Percentiles rank a stretch among this genome's conserved stretches.
phyloP scores from a whole-genome alignment of 169 alveolate genomes.

The Plasmodium inui region DNA sequence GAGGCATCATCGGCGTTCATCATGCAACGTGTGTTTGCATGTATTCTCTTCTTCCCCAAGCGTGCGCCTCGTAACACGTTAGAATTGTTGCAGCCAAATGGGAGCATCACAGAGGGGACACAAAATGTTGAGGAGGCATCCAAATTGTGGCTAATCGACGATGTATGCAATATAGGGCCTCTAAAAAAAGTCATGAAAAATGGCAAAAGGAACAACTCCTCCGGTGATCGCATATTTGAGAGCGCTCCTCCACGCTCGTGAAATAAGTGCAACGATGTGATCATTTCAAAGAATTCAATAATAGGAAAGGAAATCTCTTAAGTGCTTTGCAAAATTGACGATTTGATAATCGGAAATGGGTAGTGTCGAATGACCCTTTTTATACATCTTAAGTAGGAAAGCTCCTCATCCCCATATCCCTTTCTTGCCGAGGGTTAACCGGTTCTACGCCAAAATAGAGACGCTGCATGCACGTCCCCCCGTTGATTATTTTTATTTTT shows the following conservation, averaged over 20 bases:
- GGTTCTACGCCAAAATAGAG: background rate
- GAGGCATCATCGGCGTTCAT: background rate
- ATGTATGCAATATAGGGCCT: background rate
- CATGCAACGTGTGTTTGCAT: background rate
- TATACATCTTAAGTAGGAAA: background rate
- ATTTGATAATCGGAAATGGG: background rate
- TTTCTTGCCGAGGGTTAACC: background rate
- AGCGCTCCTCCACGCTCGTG: background rate
- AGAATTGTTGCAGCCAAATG: background rate
- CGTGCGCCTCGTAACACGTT: background rate
- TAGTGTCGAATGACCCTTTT: background rate
- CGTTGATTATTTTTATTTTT: background rate
- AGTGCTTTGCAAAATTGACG: background rate
- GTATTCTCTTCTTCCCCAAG: background rate
- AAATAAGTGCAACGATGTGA: background rate
- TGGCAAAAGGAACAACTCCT: background rate
- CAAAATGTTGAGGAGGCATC: background rate
- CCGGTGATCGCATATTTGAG: background rate
- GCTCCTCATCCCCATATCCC: too few relatives aligned
- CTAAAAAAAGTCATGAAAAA: background rate
- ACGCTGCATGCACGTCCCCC: background rate
- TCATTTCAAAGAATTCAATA: background rate
- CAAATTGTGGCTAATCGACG: background rate
- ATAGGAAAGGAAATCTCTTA: background rate
- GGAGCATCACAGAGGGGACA: background rate